These are phyloP conservation scores for Colletotrichum tanaceti DNA, from an alignment of 2,329 filamentous ascomycete genomes.

Conservation along the genomic window DNA sequence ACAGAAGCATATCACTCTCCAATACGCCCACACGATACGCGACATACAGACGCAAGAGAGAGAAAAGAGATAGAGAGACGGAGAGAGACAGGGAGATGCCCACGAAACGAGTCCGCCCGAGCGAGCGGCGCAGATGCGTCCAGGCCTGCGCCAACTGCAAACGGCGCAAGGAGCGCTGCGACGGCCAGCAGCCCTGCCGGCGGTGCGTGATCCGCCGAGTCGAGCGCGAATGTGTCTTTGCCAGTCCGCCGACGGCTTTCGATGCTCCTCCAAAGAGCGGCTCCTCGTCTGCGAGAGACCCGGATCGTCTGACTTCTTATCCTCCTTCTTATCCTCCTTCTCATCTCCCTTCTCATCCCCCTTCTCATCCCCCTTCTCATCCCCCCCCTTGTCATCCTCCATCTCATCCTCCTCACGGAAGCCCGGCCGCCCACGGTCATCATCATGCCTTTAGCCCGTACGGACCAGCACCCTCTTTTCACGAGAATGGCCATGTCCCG, in stretches of 20 bases:
- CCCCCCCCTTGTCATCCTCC: too few species aligned
- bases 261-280: not conserved
- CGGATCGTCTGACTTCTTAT: not conserved
- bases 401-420: not conserved
- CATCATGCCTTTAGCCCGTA: slow-evolving; percentile 19
- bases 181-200: slow-evolving; percentile 45
- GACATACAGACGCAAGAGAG: too few species aligned
- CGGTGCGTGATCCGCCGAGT: slow-evolving; percentile 45
- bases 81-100: too few species aligned
- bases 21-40: too few species aligned
- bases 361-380: too few species aligned
- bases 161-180: slow-evolving; percentile 48
- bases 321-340: too few species aligned
- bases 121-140: slow-evolving; percentile 45
- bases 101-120: slow-evolving; percentile 40
- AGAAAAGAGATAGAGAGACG: too few species aligned
- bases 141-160: slow-evolving; percentile 47
- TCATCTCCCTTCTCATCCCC: too few species aligned
- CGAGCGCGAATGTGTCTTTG: slow-evolving; percentile 42
- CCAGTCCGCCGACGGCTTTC: slow-evolving; percentile 8
- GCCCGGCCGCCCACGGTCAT: slow-evolving; percentile 3
- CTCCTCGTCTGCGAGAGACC: slow-evolving; percentile 6
- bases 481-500: not conserved
- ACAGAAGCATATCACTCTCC: too few species aligned
- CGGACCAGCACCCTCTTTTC: slow-evolving; percentile 8